Percentiles rank a stretch among this genome's conserved stretches.
Evolutionary conservation across 371 early-diverging fungal species (phyloP).

Genomic region (Mortierella sp.): DNA sequence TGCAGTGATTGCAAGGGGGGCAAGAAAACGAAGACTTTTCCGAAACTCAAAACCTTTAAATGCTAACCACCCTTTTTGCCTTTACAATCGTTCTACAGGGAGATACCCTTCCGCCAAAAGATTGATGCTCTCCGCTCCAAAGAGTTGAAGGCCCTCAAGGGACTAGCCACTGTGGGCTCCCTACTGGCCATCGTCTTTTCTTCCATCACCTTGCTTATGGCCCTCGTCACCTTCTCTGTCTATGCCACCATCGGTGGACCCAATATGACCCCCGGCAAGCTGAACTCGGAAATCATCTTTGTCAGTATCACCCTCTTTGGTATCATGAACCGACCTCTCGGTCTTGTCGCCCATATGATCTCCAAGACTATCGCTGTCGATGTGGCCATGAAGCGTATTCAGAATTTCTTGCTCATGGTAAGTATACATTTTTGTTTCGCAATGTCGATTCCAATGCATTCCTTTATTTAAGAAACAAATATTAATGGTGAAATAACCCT

Average conservation of each 20-base stretch:
- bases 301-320: conserved; percentile 49
- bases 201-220: conserved; percentile 52
- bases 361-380: conserved; percentile 28
- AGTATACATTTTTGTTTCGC: not conserved
- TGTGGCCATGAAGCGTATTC: conserved; percentile 45
- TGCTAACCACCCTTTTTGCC: not conserved
- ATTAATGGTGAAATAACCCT: not conserved
- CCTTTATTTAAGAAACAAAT: not conserved
- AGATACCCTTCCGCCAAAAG: conserved; percentile 58
- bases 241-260: conserved; percentile 41
- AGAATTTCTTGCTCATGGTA: conserved; percentile 33
- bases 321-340: conserved; percentile 41
- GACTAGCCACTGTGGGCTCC: conserved; percentile 51
- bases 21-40: conserved; percentile 42
- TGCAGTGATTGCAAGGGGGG: too few relatives aligned
- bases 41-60: not conserved
- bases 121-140: conserved; percentile 38
- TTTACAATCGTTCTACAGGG: conserved; percentile 60
- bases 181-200: conserved; percentile 52
- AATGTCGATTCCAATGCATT: not conserved
- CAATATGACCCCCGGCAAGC: conserved; percentile 51
- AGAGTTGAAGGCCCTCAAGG: conserved; percentile 82
- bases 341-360: conserved; percentile 28
- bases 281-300: conserved; percentile 45
- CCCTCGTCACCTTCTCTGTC: conserved; percentile 31